These are phyloP conservation scores for Periconia sp. DNA, from an alignment of 2,329 filamentous ascomycete species.

Conservation along the genomic window DNA sequence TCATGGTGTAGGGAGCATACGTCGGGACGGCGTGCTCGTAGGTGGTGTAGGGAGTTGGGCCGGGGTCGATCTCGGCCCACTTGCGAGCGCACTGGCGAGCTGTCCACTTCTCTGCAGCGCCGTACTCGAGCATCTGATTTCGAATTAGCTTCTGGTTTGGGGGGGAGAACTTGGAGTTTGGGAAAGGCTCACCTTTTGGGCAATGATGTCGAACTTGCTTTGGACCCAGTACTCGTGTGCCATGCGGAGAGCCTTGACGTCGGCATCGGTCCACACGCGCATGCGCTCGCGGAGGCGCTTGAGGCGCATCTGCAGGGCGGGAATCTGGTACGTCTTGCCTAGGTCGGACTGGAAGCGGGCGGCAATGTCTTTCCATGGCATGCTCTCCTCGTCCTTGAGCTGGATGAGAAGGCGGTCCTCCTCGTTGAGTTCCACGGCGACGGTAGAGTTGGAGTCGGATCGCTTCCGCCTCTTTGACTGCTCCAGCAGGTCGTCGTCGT, in stretches of 20 bases:
- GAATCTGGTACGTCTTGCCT: constrained; percentile 57
- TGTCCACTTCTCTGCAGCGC: constrained; percentile 58
- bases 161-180: background rate
- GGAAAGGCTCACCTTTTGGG: constrained; percentile 50
- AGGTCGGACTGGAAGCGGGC: constrained; percentile 56
- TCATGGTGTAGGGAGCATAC: constrained; percentile 44
- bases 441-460: constrained; percentile 42
- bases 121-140: constrained; percentile 60
- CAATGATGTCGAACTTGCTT: constrained; percentile 61
- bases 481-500: constrained; percentile 39
- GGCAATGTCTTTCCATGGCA: constrained; percentile 63
- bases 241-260: constrained; percentile 55
- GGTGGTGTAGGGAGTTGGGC: constrained; percentile 39
- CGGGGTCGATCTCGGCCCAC: constrained; percentile 55
- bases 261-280: constrained; percentile 59
- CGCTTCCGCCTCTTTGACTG: constrained; percentile 50
- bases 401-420: constrained; percentile 58
- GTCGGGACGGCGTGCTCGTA: constrained; percentile 40
- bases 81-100: constrained; percentile 57
- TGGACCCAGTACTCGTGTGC: constrained; percentile 61
- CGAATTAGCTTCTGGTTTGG: constrained; percentile 15
- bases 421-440: constrained; percentile 53
- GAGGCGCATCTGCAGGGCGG: constrained; percentile 61
- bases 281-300: constrained; percentile 59
- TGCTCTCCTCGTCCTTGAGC: constrained; percentile 59